A percentile compares a stretch with the other conserved stretches of the same genome.
These are phyloP conservation scores for Monosporascus sp. DNA, from an alignment of 2,329 filamentous ascomycete genomes.

Conservation along the genomic window DNA sequence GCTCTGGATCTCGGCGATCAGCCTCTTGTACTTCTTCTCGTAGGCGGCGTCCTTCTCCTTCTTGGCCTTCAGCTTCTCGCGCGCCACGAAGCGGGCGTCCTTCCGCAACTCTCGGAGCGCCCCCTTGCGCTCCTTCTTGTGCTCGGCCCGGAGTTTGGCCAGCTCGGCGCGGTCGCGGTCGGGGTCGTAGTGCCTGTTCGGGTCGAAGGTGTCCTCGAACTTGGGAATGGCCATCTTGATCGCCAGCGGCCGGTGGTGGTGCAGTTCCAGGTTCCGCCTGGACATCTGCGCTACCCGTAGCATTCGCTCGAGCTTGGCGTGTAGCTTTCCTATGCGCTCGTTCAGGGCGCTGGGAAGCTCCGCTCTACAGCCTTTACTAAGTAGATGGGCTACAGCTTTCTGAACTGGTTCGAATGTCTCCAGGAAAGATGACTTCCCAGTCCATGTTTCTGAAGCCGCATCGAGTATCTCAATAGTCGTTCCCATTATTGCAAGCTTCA, in stretches of 20 bases:
- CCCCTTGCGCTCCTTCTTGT: constrained; percentile 93
- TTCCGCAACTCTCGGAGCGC: constrained; percentile 91
- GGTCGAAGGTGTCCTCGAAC: constrained; percentile 94
- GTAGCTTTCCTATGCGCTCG: constrained; percentile 37
- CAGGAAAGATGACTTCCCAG: constrained; percentile 64
- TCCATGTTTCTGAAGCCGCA: constrained; percentile 68
- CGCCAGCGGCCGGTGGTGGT: constrained; percentile 81
- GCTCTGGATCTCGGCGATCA: constrained; percentile 92
- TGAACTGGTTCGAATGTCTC: constrained; percentile 71
- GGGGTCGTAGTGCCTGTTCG: constrained; percentile 94
- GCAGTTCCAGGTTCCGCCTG: constrained; percentile 78
- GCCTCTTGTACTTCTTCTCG: constrained; percentile 89
- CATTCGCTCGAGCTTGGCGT: constrained; percentile 45
- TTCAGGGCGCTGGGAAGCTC: constrained; percentile 44
- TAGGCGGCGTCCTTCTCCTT: constrained; percentile 90
- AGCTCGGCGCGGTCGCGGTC: constrained; percentile 84
- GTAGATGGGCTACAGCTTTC: constrained; percentile 56
- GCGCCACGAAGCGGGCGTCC: constrained; percentile 88
- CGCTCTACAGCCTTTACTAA: constrained; percentile 43
- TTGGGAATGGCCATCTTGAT: constrained; percentile 88
- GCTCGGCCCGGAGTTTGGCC: constrained; percentile 79
- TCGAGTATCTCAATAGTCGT: constrained; percentile 63
- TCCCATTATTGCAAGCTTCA: constrained; percentile 53
- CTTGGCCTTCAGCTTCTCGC: constrained; percentile 87
- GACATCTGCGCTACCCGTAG: constrained; percentile 57